Percentiles rank a stretch among this genome's conserved stretches.
phyloP scores from a whole-genome alignment of 2,329 filamentous ascomycete genomes.

The Clarireedia sp. region DNA sequence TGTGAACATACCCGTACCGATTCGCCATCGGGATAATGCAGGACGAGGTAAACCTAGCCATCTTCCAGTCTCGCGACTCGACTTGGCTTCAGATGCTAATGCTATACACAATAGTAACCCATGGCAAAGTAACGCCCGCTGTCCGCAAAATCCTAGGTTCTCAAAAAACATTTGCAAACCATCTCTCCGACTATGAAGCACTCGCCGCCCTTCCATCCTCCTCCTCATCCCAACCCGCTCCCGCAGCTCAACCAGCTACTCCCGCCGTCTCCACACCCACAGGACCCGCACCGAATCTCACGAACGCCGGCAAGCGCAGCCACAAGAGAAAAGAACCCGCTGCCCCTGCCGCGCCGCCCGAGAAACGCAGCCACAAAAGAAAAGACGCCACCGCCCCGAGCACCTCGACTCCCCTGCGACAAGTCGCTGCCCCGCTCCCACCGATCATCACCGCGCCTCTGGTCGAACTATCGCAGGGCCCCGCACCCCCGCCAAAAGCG shows the following conservation, averaged over 20 bases:
- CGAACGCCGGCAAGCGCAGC: slow-evolving; percentile 19
- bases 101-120: slow-evolving; percentile 17
- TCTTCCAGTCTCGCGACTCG: background rate
- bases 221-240: slow-evolving; percentile 26
- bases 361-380: slow-evolving; percentile 22
- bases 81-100: background rate
- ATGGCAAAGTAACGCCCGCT: slow-evolving; percentile 34
- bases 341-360: background rate
- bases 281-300: slow-evolving; percentile 14
- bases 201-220: slow-evolving; percentile 38
- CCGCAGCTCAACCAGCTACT: slow-evolving; percentile 15
- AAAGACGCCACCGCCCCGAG: slow-evolving; percentile 18
- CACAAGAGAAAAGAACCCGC: slow-evolving; percentile 3
- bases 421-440: slow-evolving; percentile 8
- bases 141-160: slow-evolving; percentile 72
- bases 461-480: background rate
- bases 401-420: background rate
- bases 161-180: slow-evolving; percentile 76
- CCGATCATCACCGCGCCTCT: slow-evolving; percentile 10
- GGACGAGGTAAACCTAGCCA: slow-evolving; percentile 30
- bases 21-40: slow-evolving; percentile 41
- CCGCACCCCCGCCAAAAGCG: slow-evolving; percentile 12
- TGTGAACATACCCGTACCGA: slow-evolving; percentile 60
- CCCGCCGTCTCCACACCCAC: slow-evolving; percentile 20
- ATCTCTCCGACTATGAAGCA: slow-evolving; percentile 72